Conservation (phyloP, 768 basidiomycete species). For the Termitomyces sp. region DNA sequence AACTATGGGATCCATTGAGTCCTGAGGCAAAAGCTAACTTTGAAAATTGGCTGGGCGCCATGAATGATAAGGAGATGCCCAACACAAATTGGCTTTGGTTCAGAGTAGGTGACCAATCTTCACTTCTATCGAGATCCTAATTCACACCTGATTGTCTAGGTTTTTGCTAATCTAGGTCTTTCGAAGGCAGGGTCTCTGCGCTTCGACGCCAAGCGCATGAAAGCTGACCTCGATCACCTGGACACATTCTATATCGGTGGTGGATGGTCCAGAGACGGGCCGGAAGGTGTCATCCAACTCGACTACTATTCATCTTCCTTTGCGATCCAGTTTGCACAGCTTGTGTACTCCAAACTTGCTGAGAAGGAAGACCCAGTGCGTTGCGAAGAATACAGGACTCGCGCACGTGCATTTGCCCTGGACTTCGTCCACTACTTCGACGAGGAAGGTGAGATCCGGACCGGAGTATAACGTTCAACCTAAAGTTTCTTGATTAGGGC, state of each 20-base stretch:
- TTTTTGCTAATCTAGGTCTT: constrained; percentile 71
- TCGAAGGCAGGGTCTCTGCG: constrained; percentile 52
- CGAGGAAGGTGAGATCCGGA: constrained; percentile 43
- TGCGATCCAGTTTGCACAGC: constrained; percentile 71
- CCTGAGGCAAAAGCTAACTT: constrained; percentile 49
- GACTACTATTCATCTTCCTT: constrained; percentile 80
- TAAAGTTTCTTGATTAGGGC: constrained; percentile 34
- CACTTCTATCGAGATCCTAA: background rate
- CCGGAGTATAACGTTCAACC: background rate
- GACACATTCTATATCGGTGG: constrained; percentile 75
- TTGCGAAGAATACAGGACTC: constrained; percentile 57
- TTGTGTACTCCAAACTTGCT: constrained; percentile 64
- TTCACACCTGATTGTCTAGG: constrained; percentile 26
- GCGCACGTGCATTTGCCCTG: constrained; percentile 56
- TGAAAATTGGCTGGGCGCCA: constrained; percentile 63
- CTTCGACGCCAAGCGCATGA: constrained; percentile 57
- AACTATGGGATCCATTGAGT: constrained; percentile 58
- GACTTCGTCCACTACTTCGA: constrained; percentile 78
- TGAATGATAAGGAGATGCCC: constrained; percentile 81
- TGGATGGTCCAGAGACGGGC: constrained; percentile 76
- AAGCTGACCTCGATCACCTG: constrained; percentile 67
- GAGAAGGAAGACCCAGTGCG: constrained; percentile 56
- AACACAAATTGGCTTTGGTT: constrained; percentile 87
- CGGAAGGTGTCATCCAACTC: constrained; percentile 70
- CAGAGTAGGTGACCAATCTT: constrained; percentile 34